Evolutionary conservation across 2,329 filamentous ascomycete genomes (phyloP), one percentile per base, ranked within the genome.

Genomic region (Aspergillus sp.): DNA sequence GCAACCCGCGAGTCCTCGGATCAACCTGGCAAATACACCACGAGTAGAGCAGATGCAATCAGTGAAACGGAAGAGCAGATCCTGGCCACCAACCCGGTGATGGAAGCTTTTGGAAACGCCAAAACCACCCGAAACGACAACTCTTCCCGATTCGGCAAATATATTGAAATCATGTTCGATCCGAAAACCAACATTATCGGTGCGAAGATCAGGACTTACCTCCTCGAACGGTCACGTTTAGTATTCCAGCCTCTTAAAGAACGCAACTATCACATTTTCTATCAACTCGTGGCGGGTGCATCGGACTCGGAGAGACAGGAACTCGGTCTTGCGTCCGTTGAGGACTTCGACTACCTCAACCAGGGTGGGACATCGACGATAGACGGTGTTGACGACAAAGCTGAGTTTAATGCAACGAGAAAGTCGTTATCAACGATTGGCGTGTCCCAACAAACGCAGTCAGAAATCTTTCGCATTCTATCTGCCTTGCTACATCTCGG

Each of bases 71-170:
- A 98, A 72, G 91, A 98, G 74, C 90, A 94, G 68, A 98, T 98
- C 64, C 74, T 98, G 57, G 93, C 93, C 29, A 98, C 93, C 45
- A 98, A 98, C 67, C 93, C 93, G 35, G 95, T 98, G 66, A 98
- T 98, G 93, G 93, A 98, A 80, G 91, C 93, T 32, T 98, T 98
- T 64, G 93, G 93, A 67, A 98, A 98, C 74, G 93, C 93, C 46
- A 98, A 98, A 74, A 98, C 93, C n/a, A 98, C 93, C 7, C 81
- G 93, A 67, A 98, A 98, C 73, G 93, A 98, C 73, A 98, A 98
- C 73, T 98, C 93, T 40, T 98, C 93, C 38, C 82, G 93, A 62
- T 98, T 98, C 70, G 93, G 93, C 68, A 98, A 98, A 77, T 98
- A 98, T 69, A 97, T 98, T 60, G 93, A 98, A 73, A 98, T 98